Evolutionary conservation across 768 basidiomycete species (phyloP).

Genomic region (Floccularia luteovirens): DNA sequence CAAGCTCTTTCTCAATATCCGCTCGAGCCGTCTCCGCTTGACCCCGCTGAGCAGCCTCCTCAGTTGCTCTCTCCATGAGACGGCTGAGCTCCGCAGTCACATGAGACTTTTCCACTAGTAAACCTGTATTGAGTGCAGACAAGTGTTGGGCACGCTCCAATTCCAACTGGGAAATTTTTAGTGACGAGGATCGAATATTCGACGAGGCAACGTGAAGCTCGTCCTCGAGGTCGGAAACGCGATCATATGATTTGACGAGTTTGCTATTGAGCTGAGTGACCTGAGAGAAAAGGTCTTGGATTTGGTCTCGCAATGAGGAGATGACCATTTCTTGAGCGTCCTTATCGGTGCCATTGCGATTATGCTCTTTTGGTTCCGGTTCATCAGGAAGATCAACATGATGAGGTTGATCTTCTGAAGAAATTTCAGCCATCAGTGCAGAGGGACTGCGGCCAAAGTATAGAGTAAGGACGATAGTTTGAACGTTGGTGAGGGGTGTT

Average conservation of each 20-base stretch:
- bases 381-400: constrained; percentile 3
- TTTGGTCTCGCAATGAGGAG: constrained; percentile 67
- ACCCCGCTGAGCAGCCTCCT: constrained; percentile 87
- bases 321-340: constrained; percentile 85
- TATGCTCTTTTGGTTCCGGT: constrained; percentile 3
- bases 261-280: constrained; percentile 88
- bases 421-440: constrained; percentile 5
- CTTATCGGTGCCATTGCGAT: constrained; percentile 18
- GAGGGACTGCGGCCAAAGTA: no score
- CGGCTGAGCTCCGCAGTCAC: constrained; percentile 89
- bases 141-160: constrained; percentile 82
- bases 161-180: constrained; percentile 75
- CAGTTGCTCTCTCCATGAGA: constrained; percentile 91
- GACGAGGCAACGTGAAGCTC: constrained; percentile 64
- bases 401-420: constrained; percentile 6
- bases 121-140: constrained; percentile 82
- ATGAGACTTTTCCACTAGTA: constrained; percentile 86
- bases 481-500: no score
- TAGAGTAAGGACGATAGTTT: no score
- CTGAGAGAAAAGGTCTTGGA: constrained; percentile 84
- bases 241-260: constrained; percentile 87
- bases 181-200: constrained; percentile 47
- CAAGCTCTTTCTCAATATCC: constrained; percentile 89
- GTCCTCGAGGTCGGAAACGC: constrained; percentile 90
- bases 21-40: constrained; percentile 79